Evolutionary conservation across 225 moss, liverwort and hornwort genomes (phyloP).

Genomic region (Polytrichum formosum): DNA sequence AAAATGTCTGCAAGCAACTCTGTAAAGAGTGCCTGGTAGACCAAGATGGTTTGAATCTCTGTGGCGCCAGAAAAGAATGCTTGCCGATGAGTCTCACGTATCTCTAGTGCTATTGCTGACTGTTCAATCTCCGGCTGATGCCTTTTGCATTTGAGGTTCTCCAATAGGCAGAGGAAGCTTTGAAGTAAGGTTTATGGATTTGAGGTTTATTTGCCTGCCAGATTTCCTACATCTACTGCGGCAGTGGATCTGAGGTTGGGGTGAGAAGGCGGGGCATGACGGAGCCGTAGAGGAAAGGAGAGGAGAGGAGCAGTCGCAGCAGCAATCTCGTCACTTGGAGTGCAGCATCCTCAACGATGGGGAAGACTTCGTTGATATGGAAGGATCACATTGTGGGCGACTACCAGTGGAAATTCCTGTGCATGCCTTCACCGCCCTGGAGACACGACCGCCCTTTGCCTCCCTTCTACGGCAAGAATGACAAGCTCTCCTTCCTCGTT

Average conservation of each 20-base stretch:
- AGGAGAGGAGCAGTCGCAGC: background rate
- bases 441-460: slow-evolving; percentile 53
- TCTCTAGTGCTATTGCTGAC: too few species aligned
- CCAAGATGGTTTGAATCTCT: too few species aligned
- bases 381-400: slow-evolving; percentile 49
- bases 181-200: too few species aligned
- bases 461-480: slow-evolving; percentile 80
- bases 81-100: too few species aligned
- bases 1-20: too few species aligned
- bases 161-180: too few species aligned
- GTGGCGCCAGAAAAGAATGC: too few species aligned
- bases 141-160: too few species aligned
- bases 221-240: too few species aligned
- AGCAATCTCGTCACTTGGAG: background rate
- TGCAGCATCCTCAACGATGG: slow-evolving; percentile 14
- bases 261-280: background rate
- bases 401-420: slow-evolving; percentile 76
- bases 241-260: background rate
- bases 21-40: too few species aligned
- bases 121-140: too few species aligned
- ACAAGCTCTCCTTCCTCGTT: slow-evolving; percentile 62
- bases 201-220: too few species aligned
- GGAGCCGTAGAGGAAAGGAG: background rate
- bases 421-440: slow-evolving; percentile 68
- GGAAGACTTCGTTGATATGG: slow-evolving; percentile 27